Base-by-base conservation (phyloP, 2,329 filamentous ascomycete species). In the Myriosclerotinia curreyana region DNA sequence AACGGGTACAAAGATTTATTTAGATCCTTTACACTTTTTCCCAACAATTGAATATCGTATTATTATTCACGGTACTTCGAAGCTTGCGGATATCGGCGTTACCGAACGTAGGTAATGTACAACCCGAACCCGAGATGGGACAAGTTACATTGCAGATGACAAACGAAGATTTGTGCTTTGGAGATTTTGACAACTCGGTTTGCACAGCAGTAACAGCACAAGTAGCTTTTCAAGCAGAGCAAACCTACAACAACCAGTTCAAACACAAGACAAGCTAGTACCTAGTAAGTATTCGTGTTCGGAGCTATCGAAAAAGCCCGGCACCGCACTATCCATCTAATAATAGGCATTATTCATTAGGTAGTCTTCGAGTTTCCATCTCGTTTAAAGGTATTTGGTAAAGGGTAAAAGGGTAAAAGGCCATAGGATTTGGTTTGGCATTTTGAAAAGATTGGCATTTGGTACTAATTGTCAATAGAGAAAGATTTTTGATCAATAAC, bases 11-110 rank as follows among this genome's bases (percentile, higher is more conserved):
- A 48, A 3, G 17, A 46, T 25, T 9, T 36, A n/a, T 22, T 36
- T 46, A 48, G 20, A 58, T 25, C 25, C 4, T 36, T 28, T 48
- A 20, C 50, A 52, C 17, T 12, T 22, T 44, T n/a, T 20, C 17
- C 20, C 17, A 22, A 46, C 44, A 46, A 14, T 12, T 49, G 11
- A 22, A 49, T 14, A 56, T 34, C 6, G 40, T 31, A 22, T n/a
- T n/a, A n/a, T n/a, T n/a, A n/a, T 34, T 20, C 40, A 5, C 38
- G 25, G 8, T 25, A 11, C 31, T 14, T 20, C 7, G 46, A 12
- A n/a, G 4, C 49, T 52, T 56, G 20, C 42, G 28, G 28, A 48
- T 28, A 46, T 58, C 55, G 42, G 42, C 55, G 28, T 58, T 58
- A 25, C 55, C 55, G 28, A 48, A 15, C 12, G 5, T 9, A 7